Conservation (phyloP, 2,329 filamentous ascomycete genomes). For the Penicillium occitanis region DNA sequence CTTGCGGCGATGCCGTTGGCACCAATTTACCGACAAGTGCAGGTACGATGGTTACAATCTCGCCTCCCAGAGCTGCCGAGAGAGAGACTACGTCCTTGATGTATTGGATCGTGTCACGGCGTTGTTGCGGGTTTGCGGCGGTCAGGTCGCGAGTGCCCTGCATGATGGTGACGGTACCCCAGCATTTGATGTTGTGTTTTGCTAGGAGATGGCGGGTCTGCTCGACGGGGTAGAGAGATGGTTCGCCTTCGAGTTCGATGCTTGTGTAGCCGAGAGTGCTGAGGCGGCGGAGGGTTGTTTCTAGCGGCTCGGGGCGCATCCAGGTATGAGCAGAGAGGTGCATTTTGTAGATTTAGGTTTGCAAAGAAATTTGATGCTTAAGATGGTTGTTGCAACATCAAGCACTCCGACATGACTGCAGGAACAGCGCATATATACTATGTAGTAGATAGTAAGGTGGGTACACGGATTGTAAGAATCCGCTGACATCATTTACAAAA, state of each 20-base stretch:
- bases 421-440: neutral
- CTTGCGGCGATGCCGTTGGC: neutral
- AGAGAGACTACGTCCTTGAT: conserved; percentile 16
- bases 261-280: conserved; percentile 17
- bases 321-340: conserved; percentile 17
- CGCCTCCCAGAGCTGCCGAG: conserved; percentile 10
- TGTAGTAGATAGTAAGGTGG: neutral
- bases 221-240: conserved; percentile 7
- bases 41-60: conserved; percentile 16
- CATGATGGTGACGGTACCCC: conserved; percentile 20
- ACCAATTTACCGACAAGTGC: conserved; percentile 13
- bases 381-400: neutral
- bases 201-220: neutral
- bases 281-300: conserved; percentile 14
- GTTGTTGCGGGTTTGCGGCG: neutral
- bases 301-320: conserved; percentile 18
- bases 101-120: conserved; percentile 14
- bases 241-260: conserved; percentile 20
- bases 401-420: neutral
- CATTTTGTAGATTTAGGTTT: conserved; percentile 1
- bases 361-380: neutral
- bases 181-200: conserved; percentile 21
- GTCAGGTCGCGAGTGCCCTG: conserved; percentile 17
- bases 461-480: neutral
- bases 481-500: neutral